A percentile compares a stretch with the other conserved stretches of the same genome.
Conservation (phyloP, 2,329 filamentous ascomycete genomes). For the Cytospora mali region DNA sequence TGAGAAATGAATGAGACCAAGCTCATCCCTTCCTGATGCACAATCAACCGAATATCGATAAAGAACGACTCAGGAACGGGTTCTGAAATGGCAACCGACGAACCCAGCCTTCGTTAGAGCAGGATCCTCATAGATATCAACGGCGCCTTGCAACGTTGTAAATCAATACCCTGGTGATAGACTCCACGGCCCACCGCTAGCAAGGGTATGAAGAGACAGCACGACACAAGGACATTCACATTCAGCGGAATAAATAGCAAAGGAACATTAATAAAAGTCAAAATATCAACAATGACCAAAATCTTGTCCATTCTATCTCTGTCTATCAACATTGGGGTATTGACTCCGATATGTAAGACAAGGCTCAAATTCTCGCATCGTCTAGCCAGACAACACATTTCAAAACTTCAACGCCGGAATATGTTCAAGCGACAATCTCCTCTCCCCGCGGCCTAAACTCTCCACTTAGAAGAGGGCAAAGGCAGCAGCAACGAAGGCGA, state of each 20-base stretch:
- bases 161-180: not conserved
- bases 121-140: too few relatives aligned
- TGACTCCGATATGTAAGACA: constrained; percentile 15
- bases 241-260: not conserved
- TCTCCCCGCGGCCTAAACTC: not conserved
- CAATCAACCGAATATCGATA: not conserved
- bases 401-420: constrained; percentile 5
- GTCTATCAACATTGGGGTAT: constrained; percentile 21
- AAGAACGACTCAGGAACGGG: not conserved
- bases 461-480: constrained; percentile 21
- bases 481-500: constrained; percentile 24
- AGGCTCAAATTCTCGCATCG: constrained; percentile 4
- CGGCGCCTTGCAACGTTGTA: not conserved
- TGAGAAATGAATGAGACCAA: not conserved
- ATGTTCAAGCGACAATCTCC: not conserved
- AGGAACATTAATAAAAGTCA: not conserved
- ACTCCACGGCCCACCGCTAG: not conserved
- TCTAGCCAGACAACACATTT: constrained; percentile 7
- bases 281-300: not conserved
- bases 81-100: not conserved
- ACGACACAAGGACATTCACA: not conserved
- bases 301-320: constrained; percentile 17
- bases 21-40: not conserved
- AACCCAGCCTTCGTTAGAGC: not conserved
- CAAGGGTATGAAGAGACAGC: not conserved